Evolutionary conservation across 345 rosid species (phyloP).

Genomic region (Diplotaxis tenuifolia): DNA sequence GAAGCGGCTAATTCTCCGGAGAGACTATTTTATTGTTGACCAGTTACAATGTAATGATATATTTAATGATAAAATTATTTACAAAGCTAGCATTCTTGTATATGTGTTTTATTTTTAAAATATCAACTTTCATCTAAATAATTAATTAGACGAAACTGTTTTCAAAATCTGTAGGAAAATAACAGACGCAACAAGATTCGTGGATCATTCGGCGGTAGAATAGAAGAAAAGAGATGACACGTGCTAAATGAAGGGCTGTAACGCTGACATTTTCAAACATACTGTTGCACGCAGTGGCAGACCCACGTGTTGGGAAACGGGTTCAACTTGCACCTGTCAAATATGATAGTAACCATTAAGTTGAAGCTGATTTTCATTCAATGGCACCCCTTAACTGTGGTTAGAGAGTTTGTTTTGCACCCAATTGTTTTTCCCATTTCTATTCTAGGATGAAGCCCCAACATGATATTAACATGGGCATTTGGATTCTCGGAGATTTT

Average conservation of each 20-base stretch:
- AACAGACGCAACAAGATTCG: neutral
- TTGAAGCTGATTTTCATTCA: too few species aligned
- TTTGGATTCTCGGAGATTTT: too few species aligned
- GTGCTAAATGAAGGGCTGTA: neutral
- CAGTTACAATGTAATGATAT: neutral
- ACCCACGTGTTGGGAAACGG: too few species aligned
- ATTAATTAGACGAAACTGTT: neutral
- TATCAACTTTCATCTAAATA: too few species aligned
- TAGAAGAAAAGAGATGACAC: neutral
- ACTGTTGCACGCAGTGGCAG: neutral
- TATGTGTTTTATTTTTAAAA: too few species aligned
- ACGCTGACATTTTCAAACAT: neutral
- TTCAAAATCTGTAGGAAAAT: neutral
- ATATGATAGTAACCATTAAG: too few species aligned
- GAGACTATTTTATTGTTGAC: slow-evolving; percentile 27
- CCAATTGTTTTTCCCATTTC: too few species aligned
- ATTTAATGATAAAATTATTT: neutral
- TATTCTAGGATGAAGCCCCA: too few species aligned
- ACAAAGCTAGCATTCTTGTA: neutral
- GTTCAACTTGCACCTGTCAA: too few species aligned
- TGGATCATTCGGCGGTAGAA: neutral
- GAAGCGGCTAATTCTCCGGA: neutral
- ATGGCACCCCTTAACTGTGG: too few species aligned
- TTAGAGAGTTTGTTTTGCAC: too few species aligned
- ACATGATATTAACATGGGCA: too few species aligned